phyloP scores from a whole-genome alignment of 78 protist genomes.

The Dictyostelium discoideum region dicty_2.7 NC_007089.4:4431501-4432000 shows the following conservation, averaged over 20 bases:
- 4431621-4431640: background rate
- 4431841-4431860: slow-evolving; percentile 91
- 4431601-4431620: background rate
- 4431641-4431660: background rate
- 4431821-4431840: slow-evolving; percentile 72
- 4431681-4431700: slow-evolving; percentile 77
- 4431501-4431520: slow-evolving; percentile 92
- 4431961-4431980: slow-evolving; percentile 93
- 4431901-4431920: slow-evolving; percentile 78
- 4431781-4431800: slow-evolving; percentile 54
- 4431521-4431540: slow-evolving; percentile 93
- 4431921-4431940: slow-evolving; percentile 93
- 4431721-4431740: slow-evolving; percentile 61
- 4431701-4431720: slow-evolving; percentile 58
- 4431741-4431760: slow-evolving; percentile 54
- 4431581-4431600: slow-evolving; percentile 82
- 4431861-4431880: slow-evolving; percentile 90
- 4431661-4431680: slow-evolving; percentile 93
- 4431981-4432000: background rate
- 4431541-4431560: slow-evolving; percentile 42
- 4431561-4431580: slow-evolving; percentile 91
- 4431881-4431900: slow-evolving; percentile 89
- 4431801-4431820: slow-evolving; percentile 86
- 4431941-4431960: slow-evolving; percentile 99
- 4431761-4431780: background rate